Evolutionary conservation across 306 rosid species (phyloP), one percentile per base, ranked within the genome.

Genomic region (Medicago arabica): DNA sequence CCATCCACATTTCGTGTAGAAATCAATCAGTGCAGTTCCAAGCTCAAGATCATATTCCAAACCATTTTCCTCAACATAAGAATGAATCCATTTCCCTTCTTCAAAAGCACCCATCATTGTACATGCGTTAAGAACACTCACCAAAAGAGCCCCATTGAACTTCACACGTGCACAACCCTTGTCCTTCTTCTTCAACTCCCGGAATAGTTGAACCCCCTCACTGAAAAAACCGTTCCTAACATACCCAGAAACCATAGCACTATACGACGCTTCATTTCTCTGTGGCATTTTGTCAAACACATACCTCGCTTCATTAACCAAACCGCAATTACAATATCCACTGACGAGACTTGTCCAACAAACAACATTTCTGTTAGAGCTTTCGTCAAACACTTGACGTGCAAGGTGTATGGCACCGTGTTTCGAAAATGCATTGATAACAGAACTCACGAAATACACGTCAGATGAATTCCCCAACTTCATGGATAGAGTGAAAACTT

Each of bases 201-300:
- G 78, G 3, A 81, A 84, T 25, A 84, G 59, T 0, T 69, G 64
- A 49, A 84, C 74, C 0, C 69, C 87, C 44, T 84, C 81, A n/a
- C 9, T 50, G 72, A 54, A 84, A 49, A 17, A 63, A 18, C 83
- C 85, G 17, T 84, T 84, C 57, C n/a, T 74, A 6, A 84, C 87
- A 61, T 84, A 81, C 40, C 83, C 87, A 21, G 83, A 81, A 0
- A 84, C 73, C 85, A 84, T 84, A 2, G 88, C 85, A 17, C 85
- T 84, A 8, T 44, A 77, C 0, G 80, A 77, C 46, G 79, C 83
- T 6, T 55, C 81, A 36, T 81, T 84, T 9, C 47, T 61, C 0
- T 34, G 8, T 8, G 85, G 85, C 19, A 80, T 67, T 3, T 17
- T 71, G 7, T 80, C 78, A 49, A 84, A 84, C 7, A 80, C 49